phyloP scores from a whole-genome alignment of 73 alveolate species.

The Blepharisma stoltei region DNA sequence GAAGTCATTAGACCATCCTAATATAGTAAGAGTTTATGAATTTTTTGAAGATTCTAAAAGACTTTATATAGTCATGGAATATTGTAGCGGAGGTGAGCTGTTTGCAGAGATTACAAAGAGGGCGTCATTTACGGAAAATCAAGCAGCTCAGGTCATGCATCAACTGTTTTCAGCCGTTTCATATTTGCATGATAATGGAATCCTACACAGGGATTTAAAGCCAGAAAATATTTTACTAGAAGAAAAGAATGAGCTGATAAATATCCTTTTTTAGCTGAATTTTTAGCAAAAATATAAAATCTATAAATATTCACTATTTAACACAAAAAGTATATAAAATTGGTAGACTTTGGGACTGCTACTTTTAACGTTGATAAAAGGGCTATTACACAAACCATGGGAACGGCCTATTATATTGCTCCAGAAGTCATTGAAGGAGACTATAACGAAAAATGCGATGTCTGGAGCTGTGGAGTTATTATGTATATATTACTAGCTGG shows the following conservation, averaged over 20 bases:
- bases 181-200: slow-evolving; percentile 62
- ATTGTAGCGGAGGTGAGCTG: slow-evolving; percentile 70
- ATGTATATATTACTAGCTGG: slow-evolving; percentile 67
- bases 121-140: slow-evolving; percentile 53
- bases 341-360: slow-evolving; percentile 81
- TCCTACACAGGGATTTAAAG: slow-evolving; percentile 80
- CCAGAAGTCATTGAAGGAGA: slow-evolving; percentile 69
- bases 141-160: slow-evolving; percentile 64
- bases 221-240: slow-evolving; percentile 82
- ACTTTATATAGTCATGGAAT: slow-evolving; percentile 68
- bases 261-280: too few relatives aligned
- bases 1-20: slow-evolving; percentile 68
- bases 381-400: slow-evolving; percentile 41
- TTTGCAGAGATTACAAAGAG: slow-evolving; percentile 55
- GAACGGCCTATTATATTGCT: slow-evolving; percentile 74
- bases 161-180: slow-evolving; percentile 60
- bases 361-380: slow-evolving; percentile 41
- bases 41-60: slow-evolving; percentile 54
- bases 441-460: slow-evolving; percentile 69
- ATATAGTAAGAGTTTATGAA: slow-evolving; percentile 67
- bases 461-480: slow-evolving; percentile 80
- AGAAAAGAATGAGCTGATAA: slow-evolving; percentile 35
- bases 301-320: too few relatives aligned
- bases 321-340: too few relatives aligned
- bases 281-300: too few relatives aligned